phyloP scores from a whole-genome alignment of 2,329 filamentous ascomycete genomes.

The Fusarium penzigii region DNA sequence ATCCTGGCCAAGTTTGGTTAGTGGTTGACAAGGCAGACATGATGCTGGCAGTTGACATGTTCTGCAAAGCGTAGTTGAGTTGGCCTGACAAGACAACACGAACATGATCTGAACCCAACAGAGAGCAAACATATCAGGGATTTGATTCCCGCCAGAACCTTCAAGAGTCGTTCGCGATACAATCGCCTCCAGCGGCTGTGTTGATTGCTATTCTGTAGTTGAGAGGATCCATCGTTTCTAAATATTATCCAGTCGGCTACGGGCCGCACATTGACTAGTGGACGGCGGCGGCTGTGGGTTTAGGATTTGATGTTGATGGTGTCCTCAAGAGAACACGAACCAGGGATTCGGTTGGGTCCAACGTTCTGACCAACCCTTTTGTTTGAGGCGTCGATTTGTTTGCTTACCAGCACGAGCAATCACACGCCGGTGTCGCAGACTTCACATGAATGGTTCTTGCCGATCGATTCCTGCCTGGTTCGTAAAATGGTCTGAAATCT shows the following conservation, averaged over 20 bases:
- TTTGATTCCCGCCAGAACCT: neutral
- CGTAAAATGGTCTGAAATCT: neutral
- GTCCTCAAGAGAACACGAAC: slow-evolving; percentile 11
- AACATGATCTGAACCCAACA: neutral
- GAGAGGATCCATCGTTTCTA: neutral
- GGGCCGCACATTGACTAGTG: slow-evolving; percentile 22
- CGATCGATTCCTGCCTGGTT: neutral
- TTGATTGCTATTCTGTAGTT: neutral
- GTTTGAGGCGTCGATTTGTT: slow-evolving; percentile 14
- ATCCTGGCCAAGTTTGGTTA: neutral
- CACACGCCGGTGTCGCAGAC: slow-evolving; percentile 12
- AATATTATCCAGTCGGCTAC: slow-evolving; percentile 12
- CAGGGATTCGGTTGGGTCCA: slow-evolving; percentile 6
- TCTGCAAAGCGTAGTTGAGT: too few species aligned
- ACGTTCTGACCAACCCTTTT: neutral
- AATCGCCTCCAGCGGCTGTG: slow-evolving; percentile 2
- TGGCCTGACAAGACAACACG: too few species aligned
- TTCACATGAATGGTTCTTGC: neutral
- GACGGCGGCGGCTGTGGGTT: slow-evolving; percentile 11
- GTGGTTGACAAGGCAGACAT: slow-evolving; percentile 3
- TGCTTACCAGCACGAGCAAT: slow-evolving; percentile 7
- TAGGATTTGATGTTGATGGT: slow-evolving; percentile 16
- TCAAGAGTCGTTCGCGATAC: neutral
- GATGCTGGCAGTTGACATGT: neutral
- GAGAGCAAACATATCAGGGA: neutral